Conservation (phyloP, 2,329 filamentous ascomycete species). For the Phialophora chinensis region DNA sequence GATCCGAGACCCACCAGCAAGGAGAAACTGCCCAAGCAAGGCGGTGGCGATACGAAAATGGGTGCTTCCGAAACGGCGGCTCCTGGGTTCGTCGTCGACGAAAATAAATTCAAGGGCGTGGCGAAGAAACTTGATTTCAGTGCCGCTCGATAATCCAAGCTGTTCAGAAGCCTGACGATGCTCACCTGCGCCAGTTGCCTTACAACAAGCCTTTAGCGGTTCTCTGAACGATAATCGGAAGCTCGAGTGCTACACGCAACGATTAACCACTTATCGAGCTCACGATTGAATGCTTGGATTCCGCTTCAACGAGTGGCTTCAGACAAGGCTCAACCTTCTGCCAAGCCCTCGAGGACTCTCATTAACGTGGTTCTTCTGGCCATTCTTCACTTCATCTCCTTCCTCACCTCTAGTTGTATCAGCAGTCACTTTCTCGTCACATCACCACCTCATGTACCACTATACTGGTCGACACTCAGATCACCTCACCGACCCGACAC, state of each 20-base stretch:
- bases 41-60: constrained; percentile 71
- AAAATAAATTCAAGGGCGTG: constrained; percentile 70
- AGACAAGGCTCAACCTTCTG: background rate
- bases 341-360: background rate
- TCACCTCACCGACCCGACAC: background rate
- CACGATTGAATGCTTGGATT: background rate
- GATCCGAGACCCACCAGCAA: constrained; percentile 84
- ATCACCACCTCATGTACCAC: background rate
- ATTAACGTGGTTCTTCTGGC: background rate
- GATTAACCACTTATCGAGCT: background rate
- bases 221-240: background rate
- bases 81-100: constrained; percentile 67
- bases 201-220: background rate
- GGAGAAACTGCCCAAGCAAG: constrained; percentile 79
- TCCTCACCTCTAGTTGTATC: background rate
- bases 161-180: background rate
- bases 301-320: background rate
- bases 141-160: constrained; percentile 34
- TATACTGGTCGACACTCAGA: background rate
- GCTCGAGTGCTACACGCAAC: background rate
- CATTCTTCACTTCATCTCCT: background rate
- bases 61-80: constrained; percentile 81
- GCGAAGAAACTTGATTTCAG: constrained; percentile 84
- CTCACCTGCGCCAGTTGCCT: background rate
- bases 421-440: background rate